Evolutionary conservation across 2,329 filamentous ascomycete species (phyloP).

Genomic region (Dactylonectria estremocensis): DNA sequence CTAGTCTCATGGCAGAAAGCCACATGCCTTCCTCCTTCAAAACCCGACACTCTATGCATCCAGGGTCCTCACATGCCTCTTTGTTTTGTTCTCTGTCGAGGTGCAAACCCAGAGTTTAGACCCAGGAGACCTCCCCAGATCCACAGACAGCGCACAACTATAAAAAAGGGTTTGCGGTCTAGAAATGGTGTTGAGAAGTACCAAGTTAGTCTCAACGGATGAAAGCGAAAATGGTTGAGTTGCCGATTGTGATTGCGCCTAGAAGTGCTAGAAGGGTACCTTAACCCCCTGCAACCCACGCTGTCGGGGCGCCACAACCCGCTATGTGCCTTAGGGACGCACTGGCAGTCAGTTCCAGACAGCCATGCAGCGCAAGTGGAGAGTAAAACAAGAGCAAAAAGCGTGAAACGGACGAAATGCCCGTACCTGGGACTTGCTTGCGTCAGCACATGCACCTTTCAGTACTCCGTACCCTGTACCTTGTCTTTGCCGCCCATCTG

Average conservation of each 20-base stretch:
- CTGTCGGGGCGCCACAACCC: constrained; percentile 39
- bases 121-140: neutral
- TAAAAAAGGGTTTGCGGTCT: neutral
- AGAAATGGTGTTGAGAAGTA: neutral
- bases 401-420: constrained; percentile 10
- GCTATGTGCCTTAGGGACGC: neutral
- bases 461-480: constrained; percentile 5
- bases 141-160: neutral
- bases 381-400: neutral
- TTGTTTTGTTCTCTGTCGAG: neutral
- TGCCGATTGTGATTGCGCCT: neutral
- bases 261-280: neutral
- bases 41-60: neutral
- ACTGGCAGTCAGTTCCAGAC: neutral
- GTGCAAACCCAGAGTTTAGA: neutral
- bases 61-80: constrained; percentile 14
- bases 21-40: neutral
- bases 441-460: constrained; percentile 10
- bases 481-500: neutral
- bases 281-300: constrained; percentile 39
- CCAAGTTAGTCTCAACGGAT: neutral
- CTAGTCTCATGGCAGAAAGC: constrained; percentile 1
- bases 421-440: constrained; percentile 13
- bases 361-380: neutral
- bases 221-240: constrained; percentile 14